phyloP scores from a whole-genome alignment of 2,329 filamentous ascomycete genomes.

The Blastomyces parvus region DNA sequence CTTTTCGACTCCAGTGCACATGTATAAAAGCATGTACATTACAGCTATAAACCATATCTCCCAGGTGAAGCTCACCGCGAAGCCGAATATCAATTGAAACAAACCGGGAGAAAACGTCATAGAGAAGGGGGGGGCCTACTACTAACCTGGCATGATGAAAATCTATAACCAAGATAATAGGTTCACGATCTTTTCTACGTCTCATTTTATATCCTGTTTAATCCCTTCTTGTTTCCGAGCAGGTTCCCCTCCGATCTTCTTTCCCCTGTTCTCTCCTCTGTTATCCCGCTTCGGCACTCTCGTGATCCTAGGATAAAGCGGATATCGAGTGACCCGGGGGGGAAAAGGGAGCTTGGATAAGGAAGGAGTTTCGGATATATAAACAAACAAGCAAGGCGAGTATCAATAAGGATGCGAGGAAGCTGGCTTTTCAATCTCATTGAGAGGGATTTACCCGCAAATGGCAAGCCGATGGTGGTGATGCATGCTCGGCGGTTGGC shows the following conservation, averaged over 20 bases:
- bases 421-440: not conserved
- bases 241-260: not conserved
- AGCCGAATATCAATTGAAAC: not conserved
- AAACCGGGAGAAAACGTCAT: not conserved
- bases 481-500: not conserved
- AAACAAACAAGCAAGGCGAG: not conserved
- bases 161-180: slow-evolving; percentile 69
- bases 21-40: not conserved
- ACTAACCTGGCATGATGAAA: slow-evolving; percentile 63
- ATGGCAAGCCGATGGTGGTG: not conserved
- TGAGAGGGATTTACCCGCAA: not conserved
- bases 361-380: not conserved
- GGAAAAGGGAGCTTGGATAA: not conserved
- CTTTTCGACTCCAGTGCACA: not conserved
- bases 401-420: not conserved
- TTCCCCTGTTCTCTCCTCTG: not conserved
- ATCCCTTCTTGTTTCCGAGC: not conserved
- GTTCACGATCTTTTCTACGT: slow-evolving; percentile 30
- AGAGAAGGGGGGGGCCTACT: not conserved
- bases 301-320: not conserved
- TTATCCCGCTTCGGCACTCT: not conserved
- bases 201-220: not conserved
- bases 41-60: not conserved
- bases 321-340: not conserved
- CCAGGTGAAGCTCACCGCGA: not conserved